Conservation (phyloP, 1,284 basidiomycete genomes). For the Ustilago hordei region DNA sequence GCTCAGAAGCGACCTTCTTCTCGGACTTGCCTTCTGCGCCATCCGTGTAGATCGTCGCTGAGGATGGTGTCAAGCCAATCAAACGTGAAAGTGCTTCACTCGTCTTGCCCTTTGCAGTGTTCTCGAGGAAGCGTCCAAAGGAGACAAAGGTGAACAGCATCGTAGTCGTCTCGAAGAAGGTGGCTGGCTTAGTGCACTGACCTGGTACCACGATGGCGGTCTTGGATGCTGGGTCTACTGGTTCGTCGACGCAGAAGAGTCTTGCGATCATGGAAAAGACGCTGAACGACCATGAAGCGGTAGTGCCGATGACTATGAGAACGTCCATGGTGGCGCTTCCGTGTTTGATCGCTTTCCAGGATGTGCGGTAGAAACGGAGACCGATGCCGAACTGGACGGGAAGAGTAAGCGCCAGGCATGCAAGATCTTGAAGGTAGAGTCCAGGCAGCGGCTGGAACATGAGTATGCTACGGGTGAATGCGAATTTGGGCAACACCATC, state of each 20-base stretch:
- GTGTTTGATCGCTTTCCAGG: conserved; percentile 91
- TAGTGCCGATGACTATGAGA: conserved; percentile 93
- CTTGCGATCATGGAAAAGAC: conserved; percentile 75
- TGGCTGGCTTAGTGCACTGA: conserved; percentile 79
- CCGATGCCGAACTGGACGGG: conserved; percentile 96
- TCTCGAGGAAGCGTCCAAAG: conserved; percentile 94
- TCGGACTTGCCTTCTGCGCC: conserved; percentile 76
- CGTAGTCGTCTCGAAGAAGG: conserved; percentile 98
- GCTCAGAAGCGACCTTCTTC: conserved; percentile 91
- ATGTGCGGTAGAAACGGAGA: conserved; percentile 84
- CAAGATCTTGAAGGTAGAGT: conserved; percentile 84
- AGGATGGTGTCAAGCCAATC: conserved; percentile 92
- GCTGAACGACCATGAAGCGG: conserved; percentile 92
- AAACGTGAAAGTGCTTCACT: conserved; percentile 95
- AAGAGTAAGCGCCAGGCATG: conserved; percentile 85
- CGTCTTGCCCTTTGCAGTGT: conserved; percentile 95
- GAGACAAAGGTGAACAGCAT: conserved; percentile 99
- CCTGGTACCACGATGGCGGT: conserved; percentile 62
- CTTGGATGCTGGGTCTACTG: background rate
- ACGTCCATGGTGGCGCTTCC: conserved; percentile 89
- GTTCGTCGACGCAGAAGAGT: conserved; percentile 51
- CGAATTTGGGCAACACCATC: conserved; percentile 81
- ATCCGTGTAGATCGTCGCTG: conserved; percentile 90
- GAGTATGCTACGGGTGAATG: conserved; percentile 70
- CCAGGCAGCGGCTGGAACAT: conserved; percentile 59